Base-by-base conservation (phyloP, 2,329 filamentous ascomycete genomes). In the Trichophyton mentagrophytes region DNA sequence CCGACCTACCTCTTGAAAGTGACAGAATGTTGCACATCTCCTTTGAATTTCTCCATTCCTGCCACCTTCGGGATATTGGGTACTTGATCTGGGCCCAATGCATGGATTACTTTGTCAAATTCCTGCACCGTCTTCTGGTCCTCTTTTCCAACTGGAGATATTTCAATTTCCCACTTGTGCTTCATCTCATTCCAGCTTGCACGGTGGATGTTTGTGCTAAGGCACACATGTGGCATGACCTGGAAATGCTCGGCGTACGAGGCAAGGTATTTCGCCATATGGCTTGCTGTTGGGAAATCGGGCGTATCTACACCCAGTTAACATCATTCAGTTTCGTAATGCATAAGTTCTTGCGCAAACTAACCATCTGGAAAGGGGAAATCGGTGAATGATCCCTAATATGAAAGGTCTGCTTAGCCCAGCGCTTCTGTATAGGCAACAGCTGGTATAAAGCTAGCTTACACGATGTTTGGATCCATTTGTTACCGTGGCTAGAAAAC, bases 71-170 rank as follows among this genome's bases (percentile, higher is more conserved):
- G 68, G 3, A 65, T 59, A 15, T 63, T 63, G 6, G 68, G 65
- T 9, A 57, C 61, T 38, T 61, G 61, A 57, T 67, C 61, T 3
- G 63, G 47, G 2, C 72, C 72, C 53, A 66, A 68, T 9, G 71
- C 68, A 25, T 72, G 61, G 11, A 70, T 66, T n/a, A 73, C 66
- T 62, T 73, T 73, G 63, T 74, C 71, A 59, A 72, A 72, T 15
- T 30, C 27, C n/a, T 8, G 40, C n/a, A 44, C n/a, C 2, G 40
- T 17, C 15, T 17, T n/a, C 13, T 49, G 27, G 36, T 33, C 27
- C 6, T 40, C 27, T 4, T 40, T 40, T 15, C 36, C 36, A 36
- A 27, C 15, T 42, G 20, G 11, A 13, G 57, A 44, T 22, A 66
- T 30, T 17, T 55, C 58, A 9, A 67, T 22, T 15, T 57, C 33